Evolutionary conservation across 1,139 yeast species (phyloP).

Genomic region (Candida labiduridarum): DNA sequence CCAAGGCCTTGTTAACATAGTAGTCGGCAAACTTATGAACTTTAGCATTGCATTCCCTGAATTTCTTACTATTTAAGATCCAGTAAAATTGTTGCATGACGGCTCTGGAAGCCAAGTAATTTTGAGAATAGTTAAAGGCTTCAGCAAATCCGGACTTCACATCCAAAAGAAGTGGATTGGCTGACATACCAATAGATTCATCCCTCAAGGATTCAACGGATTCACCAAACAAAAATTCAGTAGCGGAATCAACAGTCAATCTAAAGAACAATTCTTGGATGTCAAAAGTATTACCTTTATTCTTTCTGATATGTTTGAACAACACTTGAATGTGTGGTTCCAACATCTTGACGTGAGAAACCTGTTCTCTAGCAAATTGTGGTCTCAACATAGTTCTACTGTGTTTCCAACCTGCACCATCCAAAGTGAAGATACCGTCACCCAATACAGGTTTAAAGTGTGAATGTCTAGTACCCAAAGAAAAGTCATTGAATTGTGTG

Average conservation of each 20-base stretch:
- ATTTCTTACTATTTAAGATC: constrained; percentile 32
- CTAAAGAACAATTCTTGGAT: constrained; percentile 51
- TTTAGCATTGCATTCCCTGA: constrained; percentile 28
- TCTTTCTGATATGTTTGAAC: constrained; percentile 31
- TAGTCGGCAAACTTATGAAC: constrained; percentile 38
- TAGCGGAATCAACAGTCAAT: constrained; percentile 59
- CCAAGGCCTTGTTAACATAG: constrained; percentile 34
- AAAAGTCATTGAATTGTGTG: constrained; percentile 53
- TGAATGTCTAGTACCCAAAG: constrained; percentile 50
- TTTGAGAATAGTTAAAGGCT: constrained; percentile 46
- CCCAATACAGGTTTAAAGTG: constrained; percentile 51
- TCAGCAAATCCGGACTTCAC: constrained; percentile 44
- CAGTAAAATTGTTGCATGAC: constrained; percentile 38
- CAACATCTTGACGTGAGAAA: constrained; percentile 49
- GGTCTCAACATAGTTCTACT: constrained; percentile 61
- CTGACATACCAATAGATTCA: constrained; percentile 22
- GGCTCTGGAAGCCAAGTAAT: constrained; percentile 38
- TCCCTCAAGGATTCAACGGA: constrained; percentile 45
- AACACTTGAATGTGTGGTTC: constrained; percentile 50
- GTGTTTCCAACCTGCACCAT: constrained; percentile 60
- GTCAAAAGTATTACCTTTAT: constrained; percentile 40
- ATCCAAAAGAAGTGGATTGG: constrained; percentile 21
- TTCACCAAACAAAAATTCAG: constrained; percentile 62
- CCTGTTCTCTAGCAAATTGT: constrained; percentile 58
- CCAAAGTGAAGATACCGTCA: constrained; percentile 59